A percentile compares a stretch with the other conserved stretches of the same genome.
Evolutionary conservation across 2,329 filamentous ascomycete genomes (phyloP).

Genomic region (Arthrobotrys megalospora): DNA sequence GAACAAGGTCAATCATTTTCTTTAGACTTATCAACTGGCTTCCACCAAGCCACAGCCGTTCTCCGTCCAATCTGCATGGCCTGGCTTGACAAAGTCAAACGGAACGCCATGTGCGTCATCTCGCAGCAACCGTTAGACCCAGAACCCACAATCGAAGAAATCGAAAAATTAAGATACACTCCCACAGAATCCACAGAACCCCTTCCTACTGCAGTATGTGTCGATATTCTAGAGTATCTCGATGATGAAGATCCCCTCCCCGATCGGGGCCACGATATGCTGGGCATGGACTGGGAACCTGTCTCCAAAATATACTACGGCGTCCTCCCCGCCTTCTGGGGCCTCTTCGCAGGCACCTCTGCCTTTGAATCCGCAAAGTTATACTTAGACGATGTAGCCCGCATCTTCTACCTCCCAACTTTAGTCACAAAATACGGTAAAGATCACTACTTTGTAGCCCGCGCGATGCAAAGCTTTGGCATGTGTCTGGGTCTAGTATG

Average conservation of each 20-base stretch:
- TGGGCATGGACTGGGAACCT: constrained; percentile 45
- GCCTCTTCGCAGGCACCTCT: constrained; percentile 46
- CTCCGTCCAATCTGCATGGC: constrained; percentile 44
- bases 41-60: constrained; percentile 40
- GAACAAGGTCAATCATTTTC: constrained; percentile 33
- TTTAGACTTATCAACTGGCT: constrained; percentile 21
- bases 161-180: constrained; percentile 44
- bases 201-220: constrained; percentile 33
- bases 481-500: constrained; percentile 51
- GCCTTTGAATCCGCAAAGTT: constrained; percentile 52
- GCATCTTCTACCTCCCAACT: constrained; percentile 51
- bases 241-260: constrained; percentile 41
- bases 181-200: constrained; percentile 47
- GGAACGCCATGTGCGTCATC: constrained; percentile 34
- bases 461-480: constrained; percentile 50
- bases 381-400: constrained; percentile 53
- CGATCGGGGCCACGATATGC: constrained; percentile 41
- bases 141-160: constrained; percentile 41
- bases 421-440: constrained; percentile 49
- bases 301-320: constrained; percentile 43
- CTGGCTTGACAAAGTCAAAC: constrained; percentile 53
- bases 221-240: constrained; percentile 23
- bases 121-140: constrained; percentile 34
- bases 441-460: constrained; percentile 41
- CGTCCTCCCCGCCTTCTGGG: constrained; percentile 49